phyloP scores from a whole-genome alignment of 345 rosid species.

The Gynandropsis gynandra region DNA sequence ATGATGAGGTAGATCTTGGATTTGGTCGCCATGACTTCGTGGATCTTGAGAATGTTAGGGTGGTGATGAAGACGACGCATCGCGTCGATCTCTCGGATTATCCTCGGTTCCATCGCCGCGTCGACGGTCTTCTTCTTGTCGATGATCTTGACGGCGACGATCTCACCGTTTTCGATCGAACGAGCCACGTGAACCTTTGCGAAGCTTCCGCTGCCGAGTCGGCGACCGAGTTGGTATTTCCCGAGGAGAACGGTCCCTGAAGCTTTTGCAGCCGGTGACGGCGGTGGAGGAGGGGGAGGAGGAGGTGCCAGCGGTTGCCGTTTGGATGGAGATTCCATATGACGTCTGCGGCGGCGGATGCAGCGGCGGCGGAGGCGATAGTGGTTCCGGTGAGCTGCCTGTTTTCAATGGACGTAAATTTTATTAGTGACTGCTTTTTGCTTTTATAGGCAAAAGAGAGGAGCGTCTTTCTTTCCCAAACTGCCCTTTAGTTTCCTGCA shows the following conservation, averaged over 20 bases:
- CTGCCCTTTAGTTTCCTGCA: no score
- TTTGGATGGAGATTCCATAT: neutral
- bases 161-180: slow-evolving; percentile 32
- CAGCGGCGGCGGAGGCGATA: neutral
- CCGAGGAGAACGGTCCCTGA: slow-evolving; percentile 41
- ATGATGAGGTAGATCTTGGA: slow-evolving; percentile 72
- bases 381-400: neutral
- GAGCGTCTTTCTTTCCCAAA: no score
- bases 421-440: no score
- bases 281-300: neutral
- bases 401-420: no score
- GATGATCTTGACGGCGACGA: slow-evolving; percentile 63
- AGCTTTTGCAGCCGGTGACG: slow-evolving; percentile 2
- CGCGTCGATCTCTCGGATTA: slow-evolving; percentile 67
- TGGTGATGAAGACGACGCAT: slow-evolving; percentile 76
- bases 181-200: slow-evolving; percentile 63
- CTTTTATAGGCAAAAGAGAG: no score
- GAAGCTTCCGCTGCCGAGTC: slow-evolving; percentile 65
- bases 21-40: slow-evolving; percentile 83
- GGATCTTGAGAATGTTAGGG: slow-evolving; percentile 67
- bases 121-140: slow-evolving; percentile 42
- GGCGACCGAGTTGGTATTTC: slow-evolving; percentile 52
- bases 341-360: neutral
- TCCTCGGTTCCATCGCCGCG: slow-evolving; percentile 48
- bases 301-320: neutral